Evolutionary conservation across 2,329 filamentous ascomycete species (phyloP).

Genomic region (Ascochyta viciae-villosae): DNA sequence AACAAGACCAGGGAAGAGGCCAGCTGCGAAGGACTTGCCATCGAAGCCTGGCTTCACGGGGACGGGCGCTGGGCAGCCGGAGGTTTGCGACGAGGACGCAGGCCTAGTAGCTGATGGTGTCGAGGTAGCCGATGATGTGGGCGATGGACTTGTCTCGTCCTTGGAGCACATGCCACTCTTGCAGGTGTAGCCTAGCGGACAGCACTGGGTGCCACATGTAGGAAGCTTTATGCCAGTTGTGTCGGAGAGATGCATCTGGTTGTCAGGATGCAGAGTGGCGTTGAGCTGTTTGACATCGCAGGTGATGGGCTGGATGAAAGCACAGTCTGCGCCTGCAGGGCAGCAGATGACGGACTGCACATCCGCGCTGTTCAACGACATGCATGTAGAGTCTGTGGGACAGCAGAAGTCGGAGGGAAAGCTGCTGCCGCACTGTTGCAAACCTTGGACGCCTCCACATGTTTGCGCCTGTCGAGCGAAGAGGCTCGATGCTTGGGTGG

Average conservation of each 20-base stretch:
- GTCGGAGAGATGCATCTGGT: constrained; percentile 71
- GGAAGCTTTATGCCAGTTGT: constrained; percentile 61
- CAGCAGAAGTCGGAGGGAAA: constrained; percentile 75
- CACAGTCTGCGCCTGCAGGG: constrained; percentile 64
- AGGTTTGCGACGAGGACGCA: constrained; percentile 42
- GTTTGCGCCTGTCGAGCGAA: constrained; percentile 45
- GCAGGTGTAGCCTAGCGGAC: constrained; percentile 76
- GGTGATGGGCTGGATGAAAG: constrained; percentile 67
- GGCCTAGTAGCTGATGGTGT: constrained; percentile 39
- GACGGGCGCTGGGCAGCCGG: constrained; percentile 27
- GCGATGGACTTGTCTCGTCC: constrained; percentile 50
- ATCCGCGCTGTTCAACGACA: constrained; percentile 64
- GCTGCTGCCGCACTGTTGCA: constrained; percentile 61
- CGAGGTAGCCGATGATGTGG: constrained; percentile 28
- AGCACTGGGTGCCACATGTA: constrained; percentile 68
- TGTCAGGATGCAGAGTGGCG: constrained; percentile 61
- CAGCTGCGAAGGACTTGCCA: constrained; percentile 47
- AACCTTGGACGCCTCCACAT: constrained; percentile 59
- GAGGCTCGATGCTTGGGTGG: constrained; percentile 37
- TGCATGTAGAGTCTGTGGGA: constrained; percentile 60
- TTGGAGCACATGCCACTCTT: constrained; percentile 58
- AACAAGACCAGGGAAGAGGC: constrained; percentile 48
- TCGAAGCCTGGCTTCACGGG: constrained; percentile 34
- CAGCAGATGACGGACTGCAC: constrained; percentile 75
- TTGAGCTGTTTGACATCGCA: constrained; percentile 71